Evolutionary conservation across 352 stramenopile genomes (phyloP), one percentile per base, ranked within the genome.

Genomic region (Pilasporangium apinafurcum): DNA sequence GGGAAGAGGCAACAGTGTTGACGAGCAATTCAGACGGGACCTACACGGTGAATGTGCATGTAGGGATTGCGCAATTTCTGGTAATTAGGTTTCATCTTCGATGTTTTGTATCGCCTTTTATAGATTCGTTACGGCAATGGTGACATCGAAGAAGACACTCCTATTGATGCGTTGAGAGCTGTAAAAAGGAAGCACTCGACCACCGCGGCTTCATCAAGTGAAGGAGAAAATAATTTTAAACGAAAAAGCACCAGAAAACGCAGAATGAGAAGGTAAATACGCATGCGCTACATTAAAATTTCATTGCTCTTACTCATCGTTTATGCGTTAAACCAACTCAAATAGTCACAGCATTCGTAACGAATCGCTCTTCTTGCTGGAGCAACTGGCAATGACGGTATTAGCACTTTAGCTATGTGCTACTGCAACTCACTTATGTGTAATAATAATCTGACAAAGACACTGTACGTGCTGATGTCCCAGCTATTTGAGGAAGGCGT

Each of bases 351-450:
- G 51, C 35, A 51, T 78, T 4, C 51, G 53, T 18, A 59, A 37
- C 3, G 67, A 88, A 14, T 62, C 65, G 14, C 18, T 81, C 14
- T 82, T 81, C 42, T 33, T 88, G 20, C 55, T 88, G 5, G 68
- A 88, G 30, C 72, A 88, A 31, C 50, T 88, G 14, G 69, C 69
- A 2, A 66, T 85, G 62, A 84, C 72, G 47, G 71, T 85, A 51
- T 5, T 48, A 2, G 24, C 28, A 33, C 9, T 17, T 49, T 18
- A 6, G 10, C 18, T 24, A 38, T 5, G 6, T 36, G 4, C 2
- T 5, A 18, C 10, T 40, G 13, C 14, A 44, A 33, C 5, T 29
- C 17, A 33, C 32, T 40, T 8, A 37, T 13, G 27, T 46, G 6
- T 16, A 3, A 7, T 48, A 9, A 16, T 4, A 10, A 26, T 47